Percentiles rank a stretch among this genome's conserved stretches.
Conservation (phyloP, 768 basidiomycete species). For the Mycena vitilis region DNA sequence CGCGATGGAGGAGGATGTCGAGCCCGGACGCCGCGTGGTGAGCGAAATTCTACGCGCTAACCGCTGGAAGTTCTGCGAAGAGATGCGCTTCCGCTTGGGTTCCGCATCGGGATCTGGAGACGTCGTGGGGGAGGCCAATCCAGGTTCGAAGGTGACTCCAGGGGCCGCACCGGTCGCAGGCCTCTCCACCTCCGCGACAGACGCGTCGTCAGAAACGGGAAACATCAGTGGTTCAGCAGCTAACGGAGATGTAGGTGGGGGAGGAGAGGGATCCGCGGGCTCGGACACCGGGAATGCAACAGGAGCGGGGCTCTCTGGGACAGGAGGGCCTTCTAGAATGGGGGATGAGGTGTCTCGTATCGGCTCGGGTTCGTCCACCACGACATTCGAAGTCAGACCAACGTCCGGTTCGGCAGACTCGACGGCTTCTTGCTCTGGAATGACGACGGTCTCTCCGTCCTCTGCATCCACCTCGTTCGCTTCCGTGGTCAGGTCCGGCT, state of each 20-base stretch:
- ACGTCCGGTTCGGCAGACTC: slow-evolving; percentile 9
- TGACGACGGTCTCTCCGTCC: neutral
- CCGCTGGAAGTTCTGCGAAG: slow-evolving; percentile 88
- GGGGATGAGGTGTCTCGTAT: neutral
- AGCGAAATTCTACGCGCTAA: slow-evolving; percentile 81
- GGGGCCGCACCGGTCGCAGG: slow-evolving; percentile 43
- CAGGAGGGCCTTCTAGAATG: neutral
- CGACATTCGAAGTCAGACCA: neutral
- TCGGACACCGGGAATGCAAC: slow-evolving; percentile 38
- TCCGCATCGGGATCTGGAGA: slow-evolving; percentile 82
- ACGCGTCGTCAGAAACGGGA: slow-evolving; percentile 45
- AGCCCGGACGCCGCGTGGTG: slow-evolving; percentile 67
- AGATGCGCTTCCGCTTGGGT: slow-evolving; percentile 82
- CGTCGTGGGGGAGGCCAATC: slow-evolving; percentile 68
- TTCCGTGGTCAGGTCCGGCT: slow-evolving; percentile 39
- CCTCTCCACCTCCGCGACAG: slow-evolving; percentile 42
- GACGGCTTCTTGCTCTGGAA: slow-evolving; percentile 9
- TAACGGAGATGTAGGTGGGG: slow-evolving; percentile 27
- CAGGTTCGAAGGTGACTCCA: slow-evolving; percentile 77
- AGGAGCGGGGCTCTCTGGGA: slow-evolving; percentile 11
- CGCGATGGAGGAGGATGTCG: slow-evolving; percentile 61
- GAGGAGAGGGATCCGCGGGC: neutral
- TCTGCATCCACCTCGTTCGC: slow-evolving; percentile 25
- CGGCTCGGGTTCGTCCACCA: slow-evolving; percentile 10
- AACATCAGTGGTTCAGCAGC: slow-evolving; percentile 45